Base-by-base conservation (phyloP, 495 filamentous ascomycete species). In the Penicillium flavigenum region DNA sequence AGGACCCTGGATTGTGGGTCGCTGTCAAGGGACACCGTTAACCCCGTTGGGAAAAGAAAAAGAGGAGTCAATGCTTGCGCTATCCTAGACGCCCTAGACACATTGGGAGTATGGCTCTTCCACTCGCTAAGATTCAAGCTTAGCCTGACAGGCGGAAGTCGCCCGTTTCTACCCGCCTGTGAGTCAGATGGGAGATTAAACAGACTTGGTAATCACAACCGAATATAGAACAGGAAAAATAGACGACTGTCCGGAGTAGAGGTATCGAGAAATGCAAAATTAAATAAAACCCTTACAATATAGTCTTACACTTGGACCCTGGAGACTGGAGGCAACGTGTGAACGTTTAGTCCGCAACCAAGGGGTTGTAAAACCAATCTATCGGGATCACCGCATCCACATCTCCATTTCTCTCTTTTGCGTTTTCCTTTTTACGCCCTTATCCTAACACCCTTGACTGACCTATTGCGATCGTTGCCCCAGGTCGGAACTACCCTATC, bases 181-280 rank as follows among this genome's bases (percentile, higher is more conserved):
- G 51, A 61, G 59, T 62, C 56, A 65, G 62, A 63, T 56, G 60
- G 59, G 42, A 36, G 31, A 49, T 45, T 44, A 48, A 50, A 52
- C 49, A 46, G 63, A 61, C 56, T 63, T 56, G 63, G 66, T 60
- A 58, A 66, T 47, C 53, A 34, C 63, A 66, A 58, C 66, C 66
- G 66, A 68, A 59, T 47, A 20, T n/a, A 29, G 29, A 31, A 31
- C 29, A 31, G 29, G 14, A 4, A 38, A 38, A 16, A 38, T 19
- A 41, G 19, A 20, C 5, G 11, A 47, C 44, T 17, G 24, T 47
- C 5, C 24, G 24, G 24, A 24, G 24, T 6, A 17, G n/a, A 47
- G 22, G 12, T 14, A 16, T 16, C 26, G 20, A 7, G 43, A 24
- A 10, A 24, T 7, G 1, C 6, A 26, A 46, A 46, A 26, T 26